Base-by-base conservation (phyloP, 2,329 filamentous ascomycete genomes). In the Amphichorda felina region DNA sequence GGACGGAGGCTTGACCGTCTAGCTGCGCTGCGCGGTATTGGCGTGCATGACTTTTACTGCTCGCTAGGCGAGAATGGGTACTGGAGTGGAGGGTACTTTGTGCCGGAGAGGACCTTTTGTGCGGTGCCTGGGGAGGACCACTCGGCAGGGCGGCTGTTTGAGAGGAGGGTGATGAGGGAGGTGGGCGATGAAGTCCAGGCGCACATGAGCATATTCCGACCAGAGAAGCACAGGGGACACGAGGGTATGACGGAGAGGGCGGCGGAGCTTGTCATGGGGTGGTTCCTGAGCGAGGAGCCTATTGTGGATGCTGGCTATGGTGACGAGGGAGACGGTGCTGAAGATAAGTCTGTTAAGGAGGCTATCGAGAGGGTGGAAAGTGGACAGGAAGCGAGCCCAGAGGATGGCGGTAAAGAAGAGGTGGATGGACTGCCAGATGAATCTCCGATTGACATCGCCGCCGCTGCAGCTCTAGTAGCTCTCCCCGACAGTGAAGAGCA, bases 71-170 rank as follows among this genome's bases (percentile, higher is more conserved):
- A 78, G 49, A 81, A 82, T 38, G 77, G 80, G 2, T 66, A 71
- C 47, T 75, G 70, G 70, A 68, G 61, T 19, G 70, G 70, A 3
- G 70, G 70, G 0, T 75, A 63, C 57, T 78, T 65, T 50, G 68
- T 74, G 0, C 70, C 70, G 0, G 75, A 87, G 45, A 64, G 87
- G 28, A 94, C 85, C 0, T 94, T 94, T 48, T 89, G 83, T 50
- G 79, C 82, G 4, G 58, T 88, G 17, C 80, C 78, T 0, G 58
- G 65, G 13, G 63, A 65, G 16, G 64, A 66, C 4, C 59, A 69
- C 34, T 39, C 45, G 0, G 33, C 33, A 7, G 29, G n/a, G 5
- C 11, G 3, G 4, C 43, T 70, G 11, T 72, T 71, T 38, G 66
- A 68, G 25, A 66, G 72, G 13, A 54, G 57, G 27, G 68, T 80